Evolutionary conservation across 768 basidiomycete genomes (phyloP), one percentile per base, ranked within the genome.

Genomic region (Lentinus brumalis): DNA sequence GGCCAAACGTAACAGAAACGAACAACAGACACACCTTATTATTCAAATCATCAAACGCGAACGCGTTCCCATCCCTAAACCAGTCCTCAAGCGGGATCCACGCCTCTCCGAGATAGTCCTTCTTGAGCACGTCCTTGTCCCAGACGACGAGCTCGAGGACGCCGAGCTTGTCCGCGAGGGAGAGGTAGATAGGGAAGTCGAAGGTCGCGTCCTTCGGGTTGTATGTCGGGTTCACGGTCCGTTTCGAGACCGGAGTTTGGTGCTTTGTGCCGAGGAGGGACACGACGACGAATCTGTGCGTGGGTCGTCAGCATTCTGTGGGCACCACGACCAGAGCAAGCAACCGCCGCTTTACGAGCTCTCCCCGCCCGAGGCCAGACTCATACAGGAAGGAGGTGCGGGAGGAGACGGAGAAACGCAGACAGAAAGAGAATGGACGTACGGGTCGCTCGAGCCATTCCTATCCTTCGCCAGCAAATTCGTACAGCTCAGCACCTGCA

Each of bases 81-180:
- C 94, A 96, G 38, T 91, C 86, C 18, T 87, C 87, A n/a, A 96
- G 71, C 0, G 86, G 83, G 7, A 98, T 65, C 0, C 88, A 83
- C 5, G 85, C 83, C 74, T 99, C 96, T 15, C 97, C 97, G 15
- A 99, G 81, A 72, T 97, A 99, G 47, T 98, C 96, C 76, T 95
- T 97, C 68, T 81, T 84, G 58, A 94, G 72, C 65, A 92, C 78
- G 74, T 98, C 96, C 77, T 89, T 94, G 75, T 96, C 95, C 96
- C 96, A 99, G 0, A 95, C 81, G 12, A 97, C 87, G 38, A 94
- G 78, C 74, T 98, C 95, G 45, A 98, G 67, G 2, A 82, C 85
- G 38, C 90, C 89, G 5, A 92, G 80, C 47, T 79, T 78, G 66
- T 90, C 89, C 0, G 88, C 87, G 30, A 90, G 81, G 15, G 87